Base-by-base conservation (phyloP, 2,329 filamentous ascomycete species). In the Phaeosphaeriaceae sp. region DNA sequence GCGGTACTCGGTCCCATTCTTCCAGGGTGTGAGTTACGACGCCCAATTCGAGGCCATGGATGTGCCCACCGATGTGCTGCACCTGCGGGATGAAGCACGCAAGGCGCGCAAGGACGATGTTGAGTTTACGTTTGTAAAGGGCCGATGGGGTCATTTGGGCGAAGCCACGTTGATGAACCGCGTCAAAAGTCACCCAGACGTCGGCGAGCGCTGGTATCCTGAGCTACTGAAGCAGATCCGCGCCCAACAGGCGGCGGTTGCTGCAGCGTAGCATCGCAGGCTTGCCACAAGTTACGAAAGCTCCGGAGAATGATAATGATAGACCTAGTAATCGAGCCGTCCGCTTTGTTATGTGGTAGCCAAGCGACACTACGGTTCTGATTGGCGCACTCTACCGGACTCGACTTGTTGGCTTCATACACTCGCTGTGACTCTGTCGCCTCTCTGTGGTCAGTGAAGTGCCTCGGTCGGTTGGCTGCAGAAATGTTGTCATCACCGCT, bases 161-260 rank as follows among this genome's bases (percentile, higher is more conserved):
- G 91, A 96, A 81, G 92, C 92, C 11, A 96, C 91, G 57, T 79
- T 96, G 73, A 85, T 91, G 79, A 96, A 96, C 78, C 81, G 92
- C 15, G 84, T 96, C 67, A 95, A 93, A 84, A 93, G 90, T 65
- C 92, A 96, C 79, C 90, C 89, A 3, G 92, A 96, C 75, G 92
- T 96, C 1, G 91, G 91, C 1, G 90, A 93, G 82, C 82, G 88
- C 68, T 96, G 91, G 77, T 83, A 82, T 72, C 80, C 81, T 21
- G 74, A 81, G 20, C 65, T 82, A 49, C 70, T 83, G 51, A 67
- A 69, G 49, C 70, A 79, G 67, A 76, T 83, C 53, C 76, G 79
- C 19, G 69, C 72, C 31, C 75, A 82, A 58, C 78, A 82, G 62
- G 74, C 67, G 31, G 67, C 66, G 20, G 51, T 59, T 24, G 66